These are phyloP conservation scores for Tolypocladium pustulatum DNA, from an alignment of 2,329 filamentous ascomycete genomes.

Conservation along the genomic window DNA sequence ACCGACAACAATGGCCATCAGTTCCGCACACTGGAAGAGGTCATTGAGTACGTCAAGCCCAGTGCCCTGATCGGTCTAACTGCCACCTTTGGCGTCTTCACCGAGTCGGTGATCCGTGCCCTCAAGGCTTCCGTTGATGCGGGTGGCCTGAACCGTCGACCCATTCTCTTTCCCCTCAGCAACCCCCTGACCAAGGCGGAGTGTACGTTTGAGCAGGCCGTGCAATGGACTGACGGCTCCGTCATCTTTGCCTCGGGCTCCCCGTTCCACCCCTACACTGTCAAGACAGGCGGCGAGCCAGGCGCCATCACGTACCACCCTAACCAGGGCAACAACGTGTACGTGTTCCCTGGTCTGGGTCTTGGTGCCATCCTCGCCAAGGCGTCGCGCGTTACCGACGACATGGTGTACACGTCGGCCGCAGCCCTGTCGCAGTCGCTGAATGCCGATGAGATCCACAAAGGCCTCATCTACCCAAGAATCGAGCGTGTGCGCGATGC, in stretches of 20 bases:
- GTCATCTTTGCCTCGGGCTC: constrained; percentile 93
- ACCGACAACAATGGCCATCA: constrained; percentile 55
- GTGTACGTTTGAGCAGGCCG: constrained; percentile 91
- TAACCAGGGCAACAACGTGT: constrained; percentile 79
- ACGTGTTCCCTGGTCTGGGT: constrained; percentile 94
- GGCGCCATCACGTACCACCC: constrained; percentile 59
- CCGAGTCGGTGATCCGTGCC: constrained; percentile 69
- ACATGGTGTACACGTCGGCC: constrained; percentile 95
- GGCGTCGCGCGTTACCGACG: constrained; percentile 74
- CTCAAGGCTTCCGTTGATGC: constrained; percentile 54
- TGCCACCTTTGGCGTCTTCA: constrained; percentile 91
- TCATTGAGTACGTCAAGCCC: constrained; percentile 90
- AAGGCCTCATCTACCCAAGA: constrained; percentile 81
- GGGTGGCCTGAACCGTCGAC: constrained; percentile 59
- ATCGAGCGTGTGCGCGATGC: constrained; percentile 89
- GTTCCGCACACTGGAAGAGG: constrained; percentile 74
- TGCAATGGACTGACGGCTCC: constrained; percentile 81
- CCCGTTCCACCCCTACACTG: constrained; percentile 67
- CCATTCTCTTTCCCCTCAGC: constrained; percentile 92
- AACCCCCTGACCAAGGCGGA: constrained; percentile 96
- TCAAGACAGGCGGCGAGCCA: constrained; percentile 45
- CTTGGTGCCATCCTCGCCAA: constrained; percentile 89
- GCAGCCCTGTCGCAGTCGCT: constrained; percentile 69
- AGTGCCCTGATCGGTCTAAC: constrained; percentile 91
- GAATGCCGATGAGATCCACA: constrained; percentile 68